Evolutionary conservation across 1,284 basidiomycete genomes (phyloP).

Genomic region (Trichosporon asahii): DNA sequence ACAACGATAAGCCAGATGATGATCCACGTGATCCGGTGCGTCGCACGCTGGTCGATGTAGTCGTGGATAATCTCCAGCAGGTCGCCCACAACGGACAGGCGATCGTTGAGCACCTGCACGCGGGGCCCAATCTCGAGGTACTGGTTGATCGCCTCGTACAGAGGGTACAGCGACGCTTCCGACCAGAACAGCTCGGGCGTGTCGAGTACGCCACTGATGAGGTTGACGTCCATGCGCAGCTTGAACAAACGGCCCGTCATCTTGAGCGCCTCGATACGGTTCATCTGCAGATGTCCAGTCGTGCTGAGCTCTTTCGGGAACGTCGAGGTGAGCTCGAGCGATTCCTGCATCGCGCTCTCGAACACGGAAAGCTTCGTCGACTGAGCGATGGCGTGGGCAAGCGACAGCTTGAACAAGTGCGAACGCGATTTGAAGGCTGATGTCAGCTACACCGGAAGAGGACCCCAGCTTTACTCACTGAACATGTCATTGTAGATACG

Average conservation of each 20-base stretch:
- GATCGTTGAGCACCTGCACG: conserved; percentile 84
- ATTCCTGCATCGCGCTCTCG: conserved; percentile 74
- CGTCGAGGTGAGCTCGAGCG: conserved; percentile 72
- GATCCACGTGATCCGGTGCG: conserved; percentile 92
- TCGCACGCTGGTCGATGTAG: conserved; percentile 83
- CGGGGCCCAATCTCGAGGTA: conserved; percentile 89
- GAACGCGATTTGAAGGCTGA: conserved; percentile 83
- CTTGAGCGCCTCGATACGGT: conserved; percentile 76
- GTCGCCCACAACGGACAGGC: conserved; percentile 80
- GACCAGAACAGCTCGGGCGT: conserved; percentile 94
- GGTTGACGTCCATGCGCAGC: conserved; percentile 81
- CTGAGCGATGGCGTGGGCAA: conserved; percentile 91
- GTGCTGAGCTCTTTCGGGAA: conserved; percentile 82
- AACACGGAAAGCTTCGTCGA: conserved; percentile 87
- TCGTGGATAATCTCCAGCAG: conserved; percentile 89
- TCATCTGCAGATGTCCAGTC: conserved; percentile 73
- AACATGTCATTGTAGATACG: conserved; percentile 67
- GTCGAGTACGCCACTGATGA: conserved; percentile 91
- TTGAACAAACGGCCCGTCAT: conserved; percentile 86
- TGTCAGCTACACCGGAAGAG: conserved; percentile 52
- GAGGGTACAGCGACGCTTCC: conserved; percentile 79
- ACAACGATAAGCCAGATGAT: conserved; percentile 91
- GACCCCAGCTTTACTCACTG: conserved; percentile 34
- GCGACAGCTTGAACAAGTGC: conserved; percentile 68
- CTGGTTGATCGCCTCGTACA: conserved; percentile 90